Percentiles rank a stretch among this genome's conserved stretches.
phyloP scores from a whole-genome alignment of 2,329 filamentous ascomycete genomes.

The Epichloe gansuensis region DNA sequence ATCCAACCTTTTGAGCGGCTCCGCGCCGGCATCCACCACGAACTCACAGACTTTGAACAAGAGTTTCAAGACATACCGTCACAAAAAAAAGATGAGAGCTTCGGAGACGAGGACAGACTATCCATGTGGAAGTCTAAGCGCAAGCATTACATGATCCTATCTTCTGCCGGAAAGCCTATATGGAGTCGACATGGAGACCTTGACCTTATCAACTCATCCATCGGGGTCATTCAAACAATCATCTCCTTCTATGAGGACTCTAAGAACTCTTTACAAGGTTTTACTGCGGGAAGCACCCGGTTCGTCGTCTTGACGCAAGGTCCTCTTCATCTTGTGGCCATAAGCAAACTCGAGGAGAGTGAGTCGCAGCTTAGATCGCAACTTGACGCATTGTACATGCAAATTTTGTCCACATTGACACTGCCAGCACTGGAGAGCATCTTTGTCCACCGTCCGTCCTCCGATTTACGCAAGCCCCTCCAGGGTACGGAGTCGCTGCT shows the following conservation, averaged over 20 bases:
- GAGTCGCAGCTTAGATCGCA: slow-evolving; percentile 78
- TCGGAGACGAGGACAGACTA: slow-evolving; percentile 46
- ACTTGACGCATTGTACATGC: slow-evolving; percentile 92
- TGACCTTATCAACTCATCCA: slow-evolving; percentile 79
- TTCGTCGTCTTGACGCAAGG: slow-evolving; percentile 81
- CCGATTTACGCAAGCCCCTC: slow-evolving; percentile 76
- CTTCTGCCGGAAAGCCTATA: slow-evolving; percentile 91
- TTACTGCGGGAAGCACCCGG: slow-evolving; percentile 72
- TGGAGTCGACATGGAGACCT: slow-evolving; percentile 92
- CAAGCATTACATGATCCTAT: slow-evolving; percentile 95
- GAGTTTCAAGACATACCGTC: slow-evolving; percentile 70
- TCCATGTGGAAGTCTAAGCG: slow-evolving; percentile 77
- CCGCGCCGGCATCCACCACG: slow-evolving; percentile 31
- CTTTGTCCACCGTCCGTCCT: slow-evolving; percentile 84
- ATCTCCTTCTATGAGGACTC: slow-evolving; percentile 89
- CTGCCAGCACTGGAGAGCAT: slow-evolving; percentile 75
- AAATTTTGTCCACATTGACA: slow-evolving; percentile 90
- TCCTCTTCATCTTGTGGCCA: slow-evolving; percentile 83
- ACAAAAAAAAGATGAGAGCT: slow-evolving; percentile 25
- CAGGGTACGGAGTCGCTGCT: slow-evolving; percentile 85
- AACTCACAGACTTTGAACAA: slow-evolving; percentile 52
- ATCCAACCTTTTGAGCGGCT: slow-evolving; percentile 48
- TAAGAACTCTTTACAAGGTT: slow-evolving; percentile 64
- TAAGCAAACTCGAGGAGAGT: slow-evolving; percentile 85
- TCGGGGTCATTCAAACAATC: slow-evolving; percentile 91